Conservation (phyloP, 805 yeast species). For the Metschnikowia gelsemii region DNA sequence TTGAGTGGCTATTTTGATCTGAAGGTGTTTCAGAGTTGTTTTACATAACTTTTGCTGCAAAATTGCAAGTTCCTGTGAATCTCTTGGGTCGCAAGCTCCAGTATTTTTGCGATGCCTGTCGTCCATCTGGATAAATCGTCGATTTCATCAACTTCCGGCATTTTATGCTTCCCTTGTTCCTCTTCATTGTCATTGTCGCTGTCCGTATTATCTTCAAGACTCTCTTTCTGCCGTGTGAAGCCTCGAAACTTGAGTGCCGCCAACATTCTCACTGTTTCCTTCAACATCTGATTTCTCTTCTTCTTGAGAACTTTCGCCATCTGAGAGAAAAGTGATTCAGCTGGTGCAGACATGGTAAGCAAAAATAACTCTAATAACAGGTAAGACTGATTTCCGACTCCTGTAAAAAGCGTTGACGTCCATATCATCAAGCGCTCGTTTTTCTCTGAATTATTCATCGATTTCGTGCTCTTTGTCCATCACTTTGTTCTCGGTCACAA, state of each 20-base stretch:
- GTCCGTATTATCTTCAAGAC: neutral
- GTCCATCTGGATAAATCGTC: no score
- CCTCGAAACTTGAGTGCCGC: neutral
- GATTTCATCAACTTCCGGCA: no score
- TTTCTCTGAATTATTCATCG: neutral
- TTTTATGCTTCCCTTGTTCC: no score
- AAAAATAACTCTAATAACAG: neutral
- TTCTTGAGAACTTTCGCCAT: neutral
- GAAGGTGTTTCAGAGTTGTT: no score
- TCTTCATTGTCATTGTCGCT: no score
- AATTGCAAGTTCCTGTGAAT: no score
- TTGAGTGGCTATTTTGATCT: no score
- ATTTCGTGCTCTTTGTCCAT: neutral
- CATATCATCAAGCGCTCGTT: neutral
- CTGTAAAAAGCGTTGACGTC: neutral
- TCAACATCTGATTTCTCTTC: slow-evolving; percentile 2
- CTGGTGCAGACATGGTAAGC: slow-evolving; percentile 3
- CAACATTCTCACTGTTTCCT: neutral
- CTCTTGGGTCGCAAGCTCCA: no score
- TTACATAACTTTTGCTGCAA: no score
- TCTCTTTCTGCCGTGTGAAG: neutral
- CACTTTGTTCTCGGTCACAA: neutral
- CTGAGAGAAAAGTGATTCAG: slow-evolving; percentile 1
- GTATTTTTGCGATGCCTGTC: no score
- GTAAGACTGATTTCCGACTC: neutral